Conservation (phyloP, 768 basidiomycete genomes). For the Termitomyces sp. region DNA sequence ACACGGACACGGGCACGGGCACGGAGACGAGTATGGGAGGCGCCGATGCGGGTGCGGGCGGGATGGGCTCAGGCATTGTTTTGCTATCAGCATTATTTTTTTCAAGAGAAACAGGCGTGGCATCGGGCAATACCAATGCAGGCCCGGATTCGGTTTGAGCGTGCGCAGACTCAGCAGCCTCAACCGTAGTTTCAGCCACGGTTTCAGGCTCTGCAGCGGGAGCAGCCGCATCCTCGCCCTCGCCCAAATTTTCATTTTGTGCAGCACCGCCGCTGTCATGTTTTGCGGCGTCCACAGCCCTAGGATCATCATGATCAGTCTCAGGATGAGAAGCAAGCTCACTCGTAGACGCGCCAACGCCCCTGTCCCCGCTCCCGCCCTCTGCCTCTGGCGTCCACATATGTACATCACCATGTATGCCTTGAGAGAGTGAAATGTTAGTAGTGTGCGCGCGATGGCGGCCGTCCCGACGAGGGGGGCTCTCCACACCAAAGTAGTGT, state of each 20-base stretch:
- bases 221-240: neutral
- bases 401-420: slow-evolving; percentile 30
- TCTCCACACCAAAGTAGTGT: slow-evolving; percentile 45
- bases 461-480: slow-evolving; percentile 40
- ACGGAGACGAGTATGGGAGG: slow-evolving; percentile 11
- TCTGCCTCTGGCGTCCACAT: slow-evolving; percentile 3
- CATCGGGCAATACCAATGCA: too few species aligned
- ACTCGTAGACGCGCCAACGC: neutral
- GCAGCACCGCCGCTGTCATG: neutral
- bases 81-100: too few species aligned
- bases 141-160: too few species aligned
- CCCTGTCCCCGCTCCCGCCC: neutral
- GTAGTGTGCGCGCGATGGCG: slow-evolving; percentile 55
- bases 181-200: too few species aligned
- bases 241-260: neutral
- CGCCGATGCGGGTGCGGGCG: slow-evolving; percentile 8
- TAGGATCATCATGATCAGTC: too few species aligned
- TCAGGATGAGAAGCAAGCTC: neutral
- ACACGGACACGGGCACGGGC: slow-evolving; percentile 6
- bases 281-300: neutral
- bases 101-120: too few species aligned
- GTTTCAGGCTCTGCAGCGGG: too few species aligned
- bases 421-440: slow-evolving; percentile 54
- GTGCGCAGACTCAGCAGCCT: too few species aligned
- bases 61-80: neutral